phyloP scores from a whole-genome alignment of 768 basidiomycete species.

The Rossbeevera mucosa region DNA sequence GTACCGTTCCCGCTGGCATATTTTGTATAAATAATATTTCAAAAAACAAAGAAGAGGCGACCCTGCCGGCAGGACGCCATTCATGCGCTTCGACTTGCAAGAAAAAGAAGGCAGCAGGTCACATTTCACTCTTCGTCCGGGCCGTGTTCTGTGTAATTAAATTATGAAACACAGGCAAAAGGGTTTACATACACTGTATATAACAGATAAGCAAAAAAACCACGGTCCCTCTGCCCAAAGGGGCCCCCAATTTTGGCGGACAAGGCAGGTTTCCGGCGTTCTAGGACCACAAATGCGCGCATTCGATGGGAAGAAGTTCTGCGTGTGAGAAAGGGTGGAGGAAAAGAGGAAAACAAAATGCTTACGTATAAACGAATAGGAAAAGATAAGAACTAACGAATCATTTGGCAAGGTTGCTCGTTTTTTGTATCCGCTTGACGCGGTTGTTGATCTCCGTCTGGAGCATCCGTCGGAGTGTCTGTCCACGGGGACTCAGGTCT shows the following conservation, averaged over 20 bases:
- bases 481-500: constrained; percentile 42
- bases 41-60: not conserved
- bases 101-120: not conserved
- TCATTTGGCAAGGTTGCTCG: constrained; percentile 40
- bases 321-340: not conserved
- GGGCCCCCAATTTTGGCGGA: not conserved
- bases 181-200: not conserved
- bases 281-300: not conserved
- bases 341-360: not conserved
- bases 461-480: constrained; percentile 43
- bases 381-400: not conserved
- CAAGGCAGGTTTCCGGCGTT: not conserved
- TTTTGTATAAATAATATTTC: not conserved
- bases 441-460: constrained; percentile 58
- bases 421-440: constrained; percentile 65
- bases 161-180: constrained; percentile 8
- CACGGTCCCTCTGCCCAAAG: not conserved
- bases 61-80: constrained; percentile 14
- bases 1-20: constrained; percentile 7
- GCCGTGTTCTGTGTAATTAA: not conserved
- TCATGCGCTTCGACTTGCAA: constrained; percentile 1
- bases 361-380: not conserved
- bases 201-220: not conserved
- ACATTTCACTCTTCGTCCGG: constrained; percentile 4
- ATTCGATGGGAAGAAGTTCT: not conserved